Conservation (phyloP, 2,329 filamentous ascomycete genomes). For the Ophiostoma populinum region DNA sequence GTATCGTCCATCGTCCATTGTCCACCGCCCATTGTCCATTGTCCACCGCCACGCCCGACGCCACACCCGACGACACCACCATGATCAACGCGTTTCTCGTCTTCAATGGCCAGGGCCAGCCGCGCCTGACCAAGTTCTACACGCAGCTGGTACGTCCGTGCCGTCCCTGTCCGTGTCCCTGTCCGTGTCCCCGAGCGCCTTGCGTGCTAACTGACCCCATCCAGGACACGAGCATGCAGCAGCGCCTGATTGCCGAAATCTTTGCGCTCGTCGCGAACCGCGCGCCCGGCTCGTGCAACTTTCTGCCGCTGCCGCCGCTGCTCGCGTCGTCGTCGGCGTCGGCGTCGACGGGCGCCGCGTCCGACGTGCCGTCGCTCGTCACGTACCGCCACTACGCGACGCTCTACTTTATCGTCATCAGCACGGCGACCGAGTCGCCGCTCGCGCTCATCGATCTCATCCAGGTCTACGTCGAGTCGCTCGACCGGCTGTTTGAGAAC, state of each 20-base stretch:
- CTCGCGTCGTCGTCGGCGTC: slow-evolving; percentile 47
- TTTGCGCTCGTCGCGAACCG: slow-evolving; percentile 90
- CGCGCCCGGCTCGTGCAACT: slow-evolving; percentile 87
- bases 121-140: slow-evolving; percentile 95
- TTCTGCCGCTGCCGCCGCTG: slow-evolving; percentile 62
- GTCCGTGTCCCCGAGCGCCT: background rate
- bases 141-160: slow-evolving; percentile 73
- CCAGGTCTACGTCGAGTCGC: slow-evolving; percentile 91
- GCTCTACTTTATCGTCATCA: slow-evolving; percentile 96
- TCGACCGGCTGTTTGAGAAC: slow-evolving; percentile 93
- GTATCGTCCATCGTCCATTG: too few relatives aligned
- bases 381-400: slow-evolving; percentile 98
- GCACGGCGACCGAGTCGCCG: slow-evolving; percentile 87
- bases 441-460: slow-evolving; percentile 92
- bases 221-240: slow-evolving; percentile 92
- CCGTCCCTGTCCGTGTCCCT: slow-evolving; percentile 2
- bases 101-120: slow-evolving; percentile 96
- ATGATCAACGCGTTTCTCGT: slow-evolving; percentile 99
- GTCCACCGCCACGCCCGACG: background rate
- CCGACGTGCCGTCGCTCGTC: slow-evolving; percentile 79
- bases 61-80: slow-evolving; percentile 11
- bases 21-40: background rate
- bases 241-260: slow-evolving; percentile 92
- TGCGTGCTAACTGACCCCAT: background rate
- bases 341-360: slow-evolving; percentile 47